phyloP scores from a whole-genome alignment of 768 basidiomycete genomes.

The Pleurotus platypus region DNA sequence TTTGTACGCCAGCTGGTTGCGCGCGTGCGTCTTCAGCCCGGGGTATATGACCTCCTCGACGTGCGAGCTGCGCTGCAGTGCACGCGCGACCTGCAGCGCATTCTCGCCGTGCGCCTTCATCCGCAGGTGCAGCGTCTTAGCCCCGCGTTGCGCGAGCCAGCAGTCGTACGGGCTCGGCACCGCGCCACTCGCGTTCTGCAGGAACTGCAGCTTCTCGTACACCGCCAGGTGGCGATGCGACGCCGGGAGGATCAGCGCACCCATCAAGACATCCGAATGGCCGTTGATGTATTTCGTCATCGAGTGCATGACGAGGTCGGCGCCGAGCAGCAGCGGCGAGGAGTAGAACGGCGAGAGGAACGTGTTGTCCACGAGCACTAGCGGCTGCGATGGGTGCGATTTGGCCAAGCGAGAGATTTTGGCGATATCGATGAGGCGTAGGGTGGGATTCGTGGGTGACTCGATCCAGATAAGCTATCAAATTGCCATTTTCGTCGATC shows the following conservation, averaged over 20 bases:
- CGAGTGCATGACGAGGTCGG: conserved; percentile 82
- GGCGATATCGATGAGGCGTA: conserved; percentile 79
- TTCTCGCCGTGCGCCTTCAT: conserved; percentile 86
- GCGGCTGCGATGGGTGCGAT: conserved; percentile 58
- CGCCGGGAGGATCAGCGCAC: conserved; percentile 69
- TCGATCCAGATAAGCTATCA: conserved; percentile 90
- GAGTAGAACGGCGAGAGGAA: conserved; percentile 92
- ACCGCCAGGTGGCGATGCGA: conserved; percentile 38
- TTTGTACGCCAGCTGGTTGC: conserved; percentile 58
- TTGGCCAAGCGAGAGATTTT: conserved; percentile 65
- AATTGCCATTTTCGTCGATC: background rate
- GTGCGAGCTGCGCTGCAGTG: conserved; percentile 46
- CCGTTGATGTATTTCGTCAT: conserved; percentile 93
- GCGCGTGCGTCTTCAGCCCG: conserved; percentile 66
- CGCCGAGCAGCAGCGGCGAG: conserved; percentile 80
- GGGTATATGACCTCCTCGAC: conserved; percentile 89
- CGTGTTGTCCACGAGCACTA: conserved; percentile 91
- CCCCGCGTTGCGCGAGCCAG: conserved; percentile 87
- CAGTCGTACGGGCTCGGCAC: conserved; percentile 84
- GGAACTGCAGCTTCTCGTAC: conserved; percentile 65
- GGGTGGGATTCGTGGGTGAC: conserved; percentile 91
- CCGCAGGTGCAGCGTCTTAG: conserved; percentile 87
- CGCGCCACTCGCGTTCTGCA: conserved; percentile 87
- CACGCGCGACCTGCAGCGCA: conserved; percentile 70
- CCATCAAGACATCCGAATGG: conserved; percentile 92